Evolutionary conservation across 768 basidiomycete genomes (phyloP), one percentile per base, ranked within the genome.

Genomic region (Tephrocybe sp.): DNA sequence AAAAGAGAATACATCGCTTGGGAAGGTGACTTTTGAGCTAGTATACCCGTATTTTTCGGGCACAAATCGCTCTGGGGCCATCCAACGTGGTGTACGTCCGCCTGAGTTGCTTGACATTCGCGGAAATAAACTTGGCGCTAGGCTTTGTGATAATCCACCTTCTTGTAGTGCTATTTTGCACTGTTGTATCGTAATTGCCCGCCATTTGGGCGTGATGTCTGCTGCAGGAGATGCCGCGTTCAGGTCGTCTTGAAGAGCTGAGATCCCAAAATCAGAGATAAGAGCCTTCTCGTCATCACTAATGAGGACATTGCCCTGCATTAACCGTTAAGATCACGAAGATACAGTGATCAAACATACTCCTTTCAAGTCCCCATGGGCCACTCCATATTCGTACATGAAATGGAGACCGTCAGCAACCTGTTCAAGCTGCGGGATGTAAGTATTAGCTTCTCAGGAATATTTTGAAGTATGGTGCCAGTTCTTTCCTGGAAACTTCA

Each of bases 331-430:
- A 24, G 3, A 9, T 15, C 9, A 25, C 7, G 35, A 18, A 25
- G 3, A 4, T 4, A 21, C 4, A 24, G 18, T 25, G n/a, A n/a
- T n/a, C n/a, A 32, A n/a, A 32, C 52, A 22, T 44, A 59, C 73
- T 25, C 65, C 66, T 53, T 75, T 76, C 22, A 76, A 25, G 54
- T 76, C 74, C 6, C 74, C 70, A 21, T 76, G 74, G 12, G 72
- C 52, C 22, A 76, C 59, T 4, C 51, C 51, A 19, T 59, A 64
- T 34, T 52, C 16, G 11, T 59, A 60, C 22, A 69, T 35, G 24
- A 61, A 66, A 13, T 59, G 48, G 13, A 69, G 57, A 5, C 63
- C 68, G 39, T 63, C 59, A 1, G 60, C 63, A 19, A 67, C 60
- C 25, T 65, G 60, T 25, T 60, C 51, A 24, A 64, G 53, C 67